Percentiles rank a stretch among this genome's conserved stretches.
phyloP scores from a whole-genome alignment of 352 stramenopile species.

The Pythium folliculosum region DNA sequence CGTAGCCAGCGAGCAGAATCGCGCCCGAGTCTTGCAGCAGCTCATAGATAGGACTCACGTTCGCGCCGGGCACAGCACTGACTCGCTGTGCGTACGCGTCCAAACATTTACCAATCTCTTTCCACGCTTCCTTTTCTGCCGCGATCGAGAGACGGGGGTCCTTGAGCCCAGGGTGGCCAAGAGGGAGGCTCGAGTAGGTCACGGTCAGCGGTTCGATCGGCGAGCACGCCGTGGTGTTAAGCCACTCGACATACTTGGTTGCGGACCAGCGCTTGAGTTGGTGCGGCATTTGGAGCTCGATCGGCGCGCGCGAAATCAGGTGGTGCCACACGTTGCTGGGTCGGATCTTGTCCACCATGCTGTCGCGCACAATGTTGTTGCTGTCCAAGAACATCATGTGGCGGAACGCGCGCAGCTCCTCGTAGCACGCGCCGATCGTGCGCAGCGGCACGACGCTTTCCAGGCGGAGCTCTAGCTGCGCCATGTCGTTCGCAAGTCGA shows the following conservation, averaged over 20 bases:
- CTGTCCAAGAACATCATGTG: slow-evolving; percentile 85
- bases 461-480: slow-evolving; percentile 73
- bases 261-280: slow-evolving; percentile 74
- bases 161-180: slow-evolving; percentile 72
- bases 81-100: slow-evolving; percentile 81
- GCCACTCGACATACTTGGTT: slow-evolving; percentile 80
- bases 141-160: slow-evolving; percentile 44
- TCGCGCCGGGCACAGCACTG: slow-evolving; percentile 43
- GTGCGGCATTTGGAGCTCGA: slow-evolving; percentile 75
- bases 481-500: slow-evolving; percentile 83
- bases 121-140: slow-evolving; percentile 79
- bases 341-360: slow-evolving; percentile 77
- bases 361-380: slow-evolving; percentile 59
- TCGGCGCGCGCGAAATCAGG: slow-evolving; percentile 63
- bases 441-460: slow-evolving; percentile 61
- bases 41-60: slow-evolving; percentile 71
- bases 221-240: slow-evolving; percentile 53
- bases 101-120: slow-evolving; percentile 72
- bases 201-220: slow-evolving; percentile 17
- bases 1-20: slow-evolving; percentile 83
- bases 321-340: slow-evolving; percentile 89
- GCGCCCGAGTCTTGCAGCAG: slow-evolving; percentile 70
- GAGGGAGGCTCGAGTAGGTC: slow-evolving; percentile 41
- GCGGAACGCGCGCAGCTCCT: slow-evolving; percentile 78
- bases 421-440: slow-evolving; percentile 60